These are phyloP conservation scores for Athelia psychrophila DNA, from an alignment of 1,284 basidiomycete genomes.

Conservation along the genomic window DNA sequence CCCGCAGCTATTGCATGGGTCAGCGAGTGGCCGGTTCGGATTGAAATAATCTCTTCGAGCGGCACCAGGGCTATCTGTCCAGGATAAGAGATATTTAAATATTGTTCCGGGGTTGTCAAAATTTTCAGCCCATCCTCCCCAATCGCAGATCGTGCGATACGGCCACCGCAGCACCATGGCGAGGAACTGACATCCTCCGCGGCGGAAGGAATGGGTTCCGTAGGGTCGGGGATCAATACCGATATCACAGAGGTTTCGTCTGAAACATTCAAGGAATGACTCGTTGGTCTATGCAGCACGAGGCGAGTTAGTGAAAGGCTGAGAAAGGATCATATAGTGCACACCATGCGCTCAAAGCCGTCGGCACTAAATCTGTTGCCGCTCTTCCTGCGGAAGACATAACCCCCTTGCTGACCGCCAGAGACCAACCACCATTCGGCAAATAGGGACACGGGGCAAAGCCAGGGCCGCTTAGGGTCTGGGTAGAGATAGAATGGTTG, in stretches of 20 bases:
- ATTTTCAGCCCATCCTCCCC: constrained; percentile 34
- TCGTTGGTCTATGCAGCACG: constrained; percentile 18
- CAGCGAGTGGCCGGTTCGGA: constrained; percentile 15
- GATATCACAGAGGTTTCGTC: constrained; percentile 30
- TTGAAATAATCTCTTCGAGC: constrained; percentile 28
- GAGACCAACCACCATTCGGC: constrained; percentile 6
- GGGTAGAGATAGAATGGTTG: constrained; percentile 17
- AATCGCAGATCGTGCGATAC: constrained; percentile 29
- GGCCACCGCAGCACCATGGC: constrained; percentile 13
- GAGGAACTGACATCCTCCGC: constrained; percentile 25
- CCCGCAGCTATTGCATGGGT: constrained; percentile 27
- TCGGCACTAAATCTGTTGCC: constrained; percentile 17
- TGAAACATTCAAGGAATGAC: constrained; percentile 28
- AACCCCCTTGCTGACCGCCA: constrained; percentile 8
- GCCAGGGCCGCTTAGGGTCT: constrained; percentile 11
- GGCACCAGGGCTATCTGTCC: constrained; percentile 27
- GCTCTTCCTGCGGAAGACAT: constrained; percentile 16
- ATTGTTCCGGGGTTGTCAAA: constrained; percentile 28
- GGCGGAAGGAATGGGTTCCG: constrained; percentile 28
- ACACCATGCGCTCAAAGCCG: constrained; percentile 13
- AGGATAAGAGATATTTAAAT: constrained; percentile 33
- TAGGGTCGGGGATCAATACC: constrained; percentile 24
- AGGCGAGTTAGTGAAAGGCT: not conserved
- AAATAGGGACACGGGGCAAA: constrained; percentile 15
- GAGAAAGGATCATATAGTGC: too few species aligned